Conservation (phyloP, 352 stramenopile genomes). For the Pythium sukuiense region DNA sequence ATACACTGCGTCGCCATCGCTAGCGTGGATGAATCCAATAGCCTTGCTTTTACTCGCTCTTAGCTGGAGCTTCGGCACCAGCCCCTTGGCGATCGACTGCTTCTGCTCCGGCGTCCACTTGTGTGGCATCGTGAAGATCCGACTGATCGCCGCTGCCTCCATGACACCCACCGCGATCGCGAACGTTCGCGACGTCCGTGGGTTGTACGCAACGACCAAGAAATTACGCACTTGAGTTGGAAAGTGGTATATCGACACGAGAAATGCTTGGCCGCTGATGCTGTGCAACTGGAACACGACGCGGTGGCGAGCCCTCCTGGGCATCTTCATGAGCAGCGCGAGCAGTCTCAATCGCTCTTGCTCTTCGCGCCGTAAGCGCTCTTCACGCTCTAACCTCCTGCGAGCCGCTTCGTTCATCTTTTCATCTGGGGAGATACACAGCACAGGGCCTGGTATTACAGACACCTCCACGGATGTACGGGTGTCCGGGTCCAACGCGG, state of each 20-base stretch:
- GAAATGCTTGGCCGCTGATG: constrained; percentile 43
- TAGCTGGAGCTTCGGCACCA: constrained; percentile 41
- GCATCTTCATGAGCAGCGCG: constrained; percentile 41
- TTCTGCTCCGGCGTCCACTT: constrained; percentile 51
- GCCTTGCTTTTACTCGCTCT: constrained; percentile 16
- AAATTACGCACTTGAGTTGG: constrained; percentile 59
- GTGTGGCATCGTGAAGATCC: constrained; percentile 40
- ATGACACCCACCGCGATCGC: constrained; percentile 39
- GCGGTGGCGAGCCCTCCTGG: constrained; percentile 48
- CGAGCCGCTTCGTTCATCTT: constrained; percentile 45
- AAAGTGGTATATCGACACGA: constrained; percentile 65
- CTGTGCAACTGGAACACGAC: constrained; percentile 35
- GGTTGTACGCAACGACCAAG: constrained; percentile 50
- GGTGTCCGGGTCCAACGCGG: background rate
- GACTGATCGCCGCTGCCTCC: constrained; percentile 41
- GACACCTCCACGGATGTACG: background rate
- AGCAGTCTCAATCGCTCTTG: constrained; percentile 47
- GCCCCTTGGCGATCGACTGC: constrained; percentile 34
- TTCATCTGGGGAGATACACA: constrained; percentile 46
- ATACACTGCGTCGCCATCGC: constrained; percentile 13
- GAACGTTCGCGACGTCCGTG: constrained; percentile 40
- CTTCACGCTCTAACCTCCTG: constrained; percentile 52
- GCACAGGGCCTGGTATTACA: background rate
- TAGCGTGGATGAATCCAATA: background rate
- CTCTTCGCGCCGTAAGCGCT: constrained; percentile 49